Percentiles rank a stretch among this genome's conserved stretches.
These are phyloP conservation scores for Trichomonascaceae sp. DNA, from an alignment of 1,139 yeast genomes.

Conservation along the genomic window DNA sequence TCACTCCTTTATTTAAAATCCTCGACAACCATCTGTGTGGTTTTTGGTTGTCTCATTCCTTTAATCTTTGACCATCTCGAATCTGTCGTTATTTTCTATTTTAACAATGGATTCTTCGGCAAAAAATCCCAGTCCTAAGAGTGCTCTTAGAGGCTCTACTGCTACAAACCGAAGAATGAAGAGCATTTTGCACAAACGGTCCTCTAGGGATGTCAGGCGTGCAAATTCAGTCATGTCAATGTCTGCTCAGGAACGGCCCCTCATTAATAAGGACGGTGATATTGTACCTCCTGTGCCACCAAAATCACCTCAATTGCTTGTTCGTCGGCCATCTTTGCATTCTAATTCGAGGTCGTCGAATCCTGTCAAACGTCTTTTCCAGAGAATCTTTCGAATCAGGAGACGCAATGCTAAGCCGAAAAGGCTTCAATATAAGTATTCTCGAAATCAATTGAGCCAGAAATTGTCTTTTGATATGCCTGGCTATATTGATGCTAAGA, in stretches of 20 bases:
- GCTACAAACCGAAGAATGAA: constrained; percentile 2
- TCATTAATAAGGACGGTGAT: constrained; percentile 6
- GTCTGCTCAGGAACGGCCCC: constrained; percentile 2
- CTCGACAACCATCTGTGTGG: too few relatives aligned
- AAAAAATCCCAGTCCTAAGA: neutral
- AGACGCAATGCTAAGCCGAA: constrained; percentile 11
- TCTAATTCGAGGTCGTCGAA: constrained; percentile 11
- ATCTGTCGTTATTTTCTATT: neutral
- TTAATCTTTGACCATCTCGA: too few relatives aligned
- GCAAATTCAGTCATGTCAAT: neutral
- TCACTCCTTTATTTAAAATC: neutral
- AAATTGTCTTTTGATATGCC: constrained; percentile 22
- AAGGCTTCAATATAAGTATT: constrained; percentile 10
- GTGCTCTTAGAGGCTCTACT: neutral
- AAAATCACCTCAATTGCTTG: constrained; percentile 18
- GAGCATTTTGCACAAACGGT: constrained; percentile 3
- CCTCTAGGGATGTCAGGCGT: neutral
- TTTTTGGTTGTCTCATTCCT: neutral
- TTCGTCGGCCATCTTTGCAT: constrained; percentile 19
- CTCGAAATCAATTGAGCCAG: constrained; percentile 18
- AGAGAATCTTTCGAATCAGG: constrained; percentile 19
- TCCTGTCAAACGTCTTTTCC: constrained; percentile 20
- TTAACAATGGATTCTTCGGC: neutral
- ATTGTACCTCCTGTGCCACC: constrained; percentile 9
- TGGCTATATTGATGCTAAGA: constrained; percentile 8